Base-by-base conservation (phyloP, 768 basidiomycete genomes). In the Boletus subcaerulescens region DNA sequence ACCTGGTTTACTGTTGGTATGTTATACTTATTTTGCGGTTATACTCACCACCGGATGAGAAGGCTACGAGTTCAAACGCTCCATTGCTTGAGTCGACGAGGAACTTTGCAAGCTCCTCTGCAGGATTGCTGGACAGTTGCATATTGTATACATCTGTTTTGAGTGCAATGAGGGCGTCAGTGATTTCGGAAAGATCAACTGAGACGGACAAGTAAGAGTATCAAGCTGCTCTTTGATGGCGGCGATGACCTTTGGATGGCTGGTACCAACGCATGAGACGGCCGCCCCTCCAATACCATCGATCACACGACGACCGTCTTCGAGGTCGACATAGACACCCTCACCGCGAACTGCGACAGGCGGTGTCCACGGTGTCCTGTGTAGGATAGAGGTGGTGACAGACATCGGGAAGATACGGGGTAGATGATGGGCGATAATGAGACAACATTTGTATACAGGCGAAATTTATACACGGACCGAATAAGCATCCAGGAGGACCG, bases 231-330 rank as follows among this genome's bases (percentile, higher is more conserved):
- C 82, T 68, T 91, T 89, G 50, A 93, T 77, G 3, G 88, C 88
- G 64, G 85, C 74, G 53, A 80, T 75, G 33, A 93, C 88, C 55
- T 78, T 80, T 3, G 87, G 88, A 64, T 92, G 84, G 20, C 78
- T 81, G 54, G 84, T 83, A 3, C 92, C 93, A 42, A 95, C 67
- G 67, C 87, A 91, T 12, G 84, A 70, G 29, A 95, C 93, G 11
- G 93, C 91, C 7, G 91, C 91, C 29, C 92, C 93, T 43, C 93
- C 93, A 43, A 90, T 84, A 8, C 80, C 89, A 72, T 95, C 92
- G 60, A 93, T 77, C 31, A 93, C 65, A 52, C 72, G 79, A 48
- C 74, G 76, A 0, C 91, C 92, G 69, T 84, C 83, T 60, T 86
- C 82, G 8, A 93, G 78, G 20, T 80, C 79, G 42, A 93, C 71